Percentiles rank a stretch among this genome's conserved stretches.
Evolutionary conservation across 2,329 filamentous ascomycete species (phyloP).

Genomic region (Cucurbitaria berberidis): DNA sequence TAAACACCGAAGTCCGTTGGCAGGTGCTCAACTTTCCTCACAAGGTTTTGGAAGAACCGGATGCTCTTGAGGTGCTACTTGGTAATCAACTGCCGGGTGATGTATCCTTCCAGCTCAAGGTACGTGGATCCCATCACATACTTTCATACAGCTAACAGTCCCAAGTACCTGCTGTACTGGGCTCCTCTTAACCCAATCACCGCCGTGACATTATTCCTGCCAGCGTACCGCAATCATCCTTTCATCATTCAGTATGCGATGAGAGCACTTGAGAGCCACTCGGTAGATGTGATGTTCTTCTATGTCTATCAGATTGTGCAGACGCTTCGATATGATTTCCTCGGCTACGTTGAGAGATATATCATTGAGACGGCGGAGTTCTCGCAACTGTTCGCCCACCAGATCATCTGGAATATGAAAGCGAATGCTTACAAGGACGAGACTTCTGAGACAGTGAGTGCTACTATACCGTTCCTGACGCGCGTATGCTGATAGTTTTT

Average conservation of each 20-base stretch:
- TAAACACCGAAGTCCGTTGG: slow-evolving; percentile 78
- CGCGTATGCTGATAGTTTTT: background rate
- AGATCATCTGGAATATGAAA: slow-evolving; percentile 99
- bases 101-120: slow-evolving; percentile 83
- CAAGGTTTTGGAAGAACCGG: slow-evolving; percentile 79
- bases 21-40: slow-evolving; percentile 83
- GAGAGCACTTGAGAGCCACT: slow-evolving; percentile 89
- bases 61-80: slow-evolving; percentile 82
- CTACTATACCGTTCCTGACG: background rate
- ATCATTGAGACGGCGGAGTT: slow-evolving; percentile 97
- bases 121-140: slow-evolving; percentile 41
- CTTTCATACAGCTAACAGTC: slow-evolving; percentile 13
- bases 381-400: slow-evolving; percentile 97
- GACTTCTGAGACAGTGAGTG: slow-evolving; percentile 77
- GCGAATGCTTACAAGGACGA: slow-evolving; percentile 98
- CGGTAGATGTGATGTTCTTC: slow-evolving; percentile 97
- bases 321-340: slow-evolving; percentile 85
- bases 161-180: slow-evolving; percentile 89
- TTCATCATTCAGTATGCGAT: slow-evolving; percentile 97
- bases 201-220: slow-evolving; percentile 90
- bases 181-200: slow-evolving; percentile 89
- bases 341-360: slow-evolving; percentile 95
- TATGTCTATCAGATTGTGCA: slow-evolving; percentile 99
- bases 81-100: slow-evolving; percentile 78
- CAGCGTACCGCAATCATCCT: slow-evolving; percentile 87